These are phyloP conservation scores for Phenoliferia sp. DNA, from an alignment of 1,284 basidiomycete genomes.

Conservation along the genomic window DNA sequence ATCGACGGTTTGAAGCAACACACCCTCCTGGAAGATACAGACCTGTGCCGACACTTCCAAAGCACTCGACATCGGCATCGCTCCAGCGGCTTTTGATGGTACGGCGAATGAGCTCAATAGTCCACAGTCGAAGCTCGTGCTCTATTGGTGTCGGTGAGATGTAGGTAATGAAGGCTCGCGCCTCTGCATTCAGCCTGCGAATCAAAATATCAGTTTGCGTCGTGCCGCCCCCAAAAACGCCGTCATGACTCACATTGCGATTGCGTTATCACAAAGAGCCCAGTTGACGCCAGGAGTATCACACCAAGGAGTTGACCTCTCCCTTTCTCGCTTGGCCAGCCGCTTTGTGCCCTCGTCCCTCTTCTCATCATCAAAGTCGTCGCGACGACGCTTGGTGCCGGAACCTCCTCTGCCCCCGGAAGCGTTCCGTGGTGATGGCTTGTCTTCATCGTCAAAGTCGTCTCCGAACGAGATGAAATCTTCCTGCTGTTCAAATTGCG, in stretches of 20 bases:
- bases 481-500: constrained; percentile 39
- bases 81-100: constrained; percentile 64
- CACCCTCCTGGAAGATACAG: constrained; percentile 90
- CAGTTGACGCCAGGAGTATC: constrained; percentile 62
- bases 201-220: not conserved
- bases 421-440: constrained; percentile 9
- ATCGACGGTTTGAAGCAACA: constrained; percentile 38
- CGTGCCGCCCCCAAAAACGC: not conserved
- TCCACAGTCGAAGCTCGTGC: constrained; percentile 72
- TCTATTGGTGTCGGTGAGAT: constrained; percentile 81
- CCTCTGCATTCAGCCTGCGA: constrained; percentile 71
- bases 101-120: constrained; percentile 67
- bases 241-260: constrained; percentile 65
- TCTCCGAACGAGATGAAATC: constrained; percentile 60
- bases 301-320: constrained; percentile 61
- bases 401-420: constrained; percentile 11
- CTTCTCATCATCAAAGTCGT: constrained; percentile 9
- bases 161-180: constrained; percentile 77
- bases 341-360: constrained; percentile 20
- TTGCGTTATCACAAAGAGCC: constrained; percentile 68
- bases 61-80: constrained; percentile 77
- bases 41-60: constrained; percentile 91
- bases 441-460: constrained; percentile 41
- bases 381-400: constrained; percentile 20
- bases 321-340: constrained; percentile 30